Evolutionary conservation across 2,329 filamentous ascomycete genomes (phyloP).

Genomic region (Keithomyces neogunnii): DNA sequence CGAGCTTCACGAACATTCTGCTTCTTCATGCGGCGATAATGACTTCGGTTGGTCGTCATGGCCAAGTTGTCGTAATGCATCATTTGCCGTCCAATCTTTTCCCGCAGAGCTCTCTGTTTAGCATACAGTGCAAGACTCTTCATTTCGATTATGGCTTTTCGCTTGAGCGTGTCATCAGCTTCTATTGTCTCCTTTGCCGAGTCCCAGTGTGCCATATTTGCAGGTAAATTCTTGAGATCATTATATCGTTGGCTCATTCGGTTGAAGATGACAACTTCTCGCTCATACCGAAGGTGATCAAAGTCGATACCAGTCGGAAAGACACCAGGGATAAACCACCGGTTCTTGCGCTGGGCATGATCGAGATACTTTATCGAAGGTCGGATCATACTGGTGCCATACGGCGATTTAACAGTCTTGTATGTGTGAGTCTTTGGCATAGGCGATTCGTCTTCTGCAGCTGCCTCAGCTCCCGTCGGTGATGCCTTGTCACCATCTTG

Average conservation of each 20-base stretch:
- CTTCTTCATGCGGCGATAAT: constrained; percentile 94
- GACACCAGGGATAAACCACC: constrained; percentile 75
- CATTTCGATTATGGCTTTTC: constrained; percentile 89
- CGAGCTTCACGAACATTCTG: constrained; percentile 90
- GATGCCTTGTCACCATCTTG: constrained; percentile 26
- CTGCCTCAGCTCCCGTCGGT: constrained; percentile 27
- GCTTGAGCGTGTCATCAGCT: constrained; percentile 74
- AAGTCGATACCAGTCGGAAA: constrained; percentile 85
- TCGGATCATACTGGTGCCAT: constrained; percentile 44
- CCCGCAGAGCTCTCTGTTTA: constrained; percentile 78
- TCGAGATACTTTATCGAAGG: constrained; percentile 68
- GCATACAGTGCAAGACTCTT: constrained; percentile 83
- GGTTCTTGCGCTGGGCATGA: constrained; percentile 66
- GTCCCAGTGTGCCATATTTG: constrained; percentile 84
- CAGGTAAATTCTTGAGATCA: constrained; percentile 75
- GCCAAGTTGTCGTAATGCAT: constrained; percentile 92
- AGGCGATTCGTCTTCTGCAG: constrained; percentile 22
- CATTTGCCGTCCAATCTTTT: constrained; percentile 85
- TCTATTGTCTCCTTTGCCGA: constrained; percentile 57
- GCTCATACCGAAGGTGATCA: constrained; percentile 75
- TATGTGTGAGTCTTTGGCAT: constrained; percentile 44
- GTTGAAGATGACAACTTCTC: constrained; percentile 84
- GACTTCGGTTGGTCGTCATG: constrained; percentile 89
- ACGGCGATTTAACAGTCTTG: constrained; percentile 69
- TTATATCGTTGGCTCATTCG: constrained; percentile 76